Conservation (phyloP, 805 yeast genomes). For the Cyberlindnera petersonii region DNA sequence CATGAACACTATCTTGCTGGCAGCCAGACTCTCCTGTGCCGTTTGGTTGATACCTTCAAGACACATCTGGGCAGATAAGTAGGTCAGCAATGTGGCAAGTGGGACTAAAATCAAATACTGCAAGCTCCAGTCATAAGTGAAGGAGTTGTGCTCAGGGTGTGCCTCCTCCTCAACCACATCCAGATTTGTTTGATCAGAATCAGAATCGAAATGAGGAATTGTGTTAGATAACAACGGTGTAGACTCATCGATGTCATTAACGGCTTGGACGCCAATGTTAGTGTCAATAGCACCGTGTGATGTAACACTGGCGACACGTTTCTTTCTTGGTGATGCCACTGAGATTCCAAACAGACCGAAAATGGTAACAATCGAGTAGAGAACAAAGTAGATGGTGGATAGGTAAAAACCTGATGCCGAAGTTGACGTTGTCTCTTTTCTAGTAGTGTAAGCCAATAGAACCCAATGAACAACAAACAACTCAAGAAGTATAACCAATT, state of each 20-base stretch:
- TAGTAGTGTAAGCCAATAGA: conserved; percentile 45
- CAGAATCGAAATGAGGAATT: conserved; percentile 16
- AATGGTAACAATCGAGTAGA: conserved; percentile 44
- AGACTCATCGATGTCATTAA: conserved; percentile 23
- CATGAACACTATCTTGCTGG: conserved; percentile 38
- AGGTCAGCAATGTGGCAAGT: conserved; percentile 49
- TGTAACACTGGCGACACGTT: background rate
- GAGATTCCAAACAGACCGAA: conserved; percentile 46
- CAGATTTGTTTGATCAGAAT: conserved; percentile 8
- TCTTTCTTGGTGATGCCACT: conserved; percentile 28
- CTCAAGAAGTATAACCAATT: conserved; percentile 54
- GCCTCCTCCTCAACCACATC: conserved; percentile 11
- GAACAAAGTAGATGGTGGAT: conserved; percentile 41
- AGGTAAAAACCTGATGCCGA: conserved; percentile 45
- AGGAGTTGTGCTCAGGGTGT: conserved; percentile 33
- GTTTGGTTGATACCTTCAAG: conserved; percentile 68
- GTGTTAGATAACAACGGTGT: conserved; percentile 33
- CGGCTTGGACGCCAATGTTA: background rate
- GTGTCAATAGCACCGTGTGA: conserved; percentile 17
- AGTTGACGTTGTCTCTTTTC: conserved; percentile 42
- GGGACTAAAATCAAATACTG: conserved; percentile 74
- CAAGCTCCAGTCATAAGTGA: conserved; percentile 75
- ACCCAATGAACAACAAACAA: conserved; percentile 56
- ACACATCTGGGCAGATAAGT: conserved; percentile 47
- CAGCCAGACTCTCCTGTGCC: conserved; percentile 55